A percentile compares a stretch with the other conserved stretches of the same genome.
Conservation (phyloP, 2,329 filamentous ascomycete species). For the Stachybotrys chlorohalonatus region DNA sequence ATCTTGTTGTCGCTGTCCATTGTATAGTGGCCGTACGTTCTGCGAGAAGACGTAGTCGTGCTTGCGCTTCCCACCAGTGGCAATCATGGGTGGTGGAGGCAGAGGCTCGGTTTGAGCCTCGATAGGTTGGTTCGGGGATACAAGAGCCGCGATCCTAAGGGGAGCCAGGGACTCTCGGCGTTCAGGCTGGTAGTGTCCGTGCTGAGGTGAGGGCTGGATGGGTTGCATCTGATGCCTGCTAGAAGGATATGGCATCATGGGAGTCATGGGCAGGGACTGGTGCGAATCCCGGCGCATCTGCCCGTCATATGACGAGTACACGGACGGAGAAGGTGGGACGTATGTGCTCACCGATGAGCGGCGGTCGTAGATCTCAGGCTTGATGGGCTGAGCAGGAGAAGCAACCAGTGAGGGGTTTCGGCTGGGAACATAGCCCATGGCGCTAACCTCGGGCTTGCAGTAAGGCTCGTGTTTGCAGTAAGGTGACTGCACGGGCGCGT, state of each 20-base stretch:
- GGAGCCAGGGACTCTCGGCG: slow-evolving; percentile 22
- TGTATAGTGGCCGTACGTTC: slow-evolving; percentile 21
- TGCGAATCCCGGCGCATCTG: slow-evolving; percentile 21
- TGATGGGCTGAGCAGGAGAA: slow-evolving; percentile 12
- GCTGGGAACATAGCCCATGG: slow-evolving; percentile 17
- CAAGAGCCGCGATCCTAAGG: slow-evolving; percentile 24
- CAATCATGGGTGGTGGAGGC: slow-evolving; percentile 13
- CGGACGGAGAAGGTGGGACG: slow-evolving; percentile 28
- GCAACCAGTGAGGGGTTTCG: slow-evolving; percentile 20
- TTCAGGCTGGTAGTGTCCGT: neutral
- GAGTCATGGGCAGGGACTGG: slow-evolving; percentile 17
- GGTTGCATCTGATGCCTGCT: slow-evolving; percentile 6
- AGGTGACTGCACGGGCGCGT: slow-evolving; percentile 28
- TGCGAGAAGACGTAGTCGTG: slow-evolving; percentile 24
- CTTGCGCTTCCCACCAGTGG: slow-evolving; percentile 26
- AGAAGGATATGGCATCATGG: slow-evolving; percentile 15
- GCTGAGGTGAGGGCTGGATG: slow-evolving; percentile 1
- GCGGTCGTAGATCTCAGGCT: slow-evolving; percentile 27
- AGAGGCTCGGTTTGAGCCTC: slow-evolving; percentile 22
- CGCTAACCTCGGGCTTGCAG: slow-evolving; percentile 18
- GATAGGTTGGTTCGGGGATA: slow-evolving; percentile 12
- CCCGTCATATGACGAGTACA: slow-evolving; percentile 16
- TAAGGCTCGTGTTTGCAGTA: slow-evolving; percentile 25
- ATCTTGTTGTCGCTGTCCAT: slow-evolving; percentile 27
- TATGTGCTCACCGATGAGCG: slow-evolving; percentile 23